Evolutionary conservation across 2,329 filamentous ascomycete species (phyloP).

Genomic region (Emericellopsis cladophorae): DNA sequence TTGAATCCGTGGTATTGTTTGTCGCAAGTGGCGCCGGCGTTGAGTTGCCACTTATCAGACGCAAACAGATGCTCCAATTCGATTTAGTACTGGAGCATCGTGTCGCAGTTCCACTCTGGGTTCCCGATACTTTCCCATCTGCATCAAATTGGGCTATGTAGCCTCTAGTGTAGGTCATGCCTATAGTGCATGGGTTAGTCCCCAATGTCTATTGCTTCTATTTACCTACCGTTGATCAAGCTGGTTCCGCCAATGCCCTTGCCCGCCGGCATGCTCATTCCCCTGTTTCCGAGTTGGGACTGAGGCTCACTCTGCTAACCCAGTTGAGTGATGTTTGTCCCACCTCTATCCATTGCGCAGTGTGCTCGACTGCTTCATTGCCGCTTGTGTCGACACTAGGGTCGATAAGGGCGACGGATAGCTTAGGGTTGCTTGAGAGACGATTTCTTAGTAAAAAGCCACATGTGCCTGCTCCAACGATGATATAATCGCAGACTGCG

Average conservation of each 20-base stretch:
- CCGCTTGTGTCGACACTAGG: conserved; percentile 19
- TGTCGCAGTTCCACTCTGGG: conserved; percentile 29
- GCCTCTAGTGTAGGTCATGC: conserved; percentile 33
- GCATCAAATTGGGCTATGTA: conserved; percentile 26
- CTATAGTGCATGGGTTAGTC: conserved; percentile 8
- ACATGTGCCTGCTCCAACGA: conserved; percentile 22
- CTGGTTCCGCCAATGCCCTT: conserved; percentile 26
- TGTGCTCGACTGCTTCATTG: conserved; percentile 18
- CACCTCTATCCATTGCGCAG: conserved; percentile 9
- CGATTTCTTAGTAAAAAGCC: conserved; percentile 23
- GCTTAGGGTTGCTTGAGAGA: conserved; percentile 17
- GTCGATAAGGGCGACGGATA: conserved; percentile 22
- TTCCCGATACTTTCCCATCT: conserved; percentile 30
- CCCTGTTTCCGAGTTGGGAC: conserved; percentile 14
- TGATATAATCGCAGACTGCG: conserved; percentile 19
- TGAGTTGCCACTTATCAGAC: conserved; percentile 18
- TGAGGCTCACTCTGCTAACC: conserved; percentile 19
- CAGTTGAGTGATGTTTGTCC: conserved; percentile 13
- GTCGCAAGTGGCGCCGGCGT: conserved; percentile 20
- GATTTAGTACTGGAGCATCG: conserved; percentile 31
- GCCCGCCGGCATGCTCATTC: conserved; percentile 18
- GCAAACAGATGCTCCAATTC: conserved; percentile 23
- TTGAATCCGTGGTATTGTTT: conserved; percentile 17
- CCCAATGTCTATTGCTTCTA: neutral
- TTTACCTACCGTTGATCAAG: conserved; percentile 22